These are phyloP conservation scores for Metschnikowia drakensbergensis DNA, from an alignment of 805 yeast genomes.

Conservation along the genomic window DNA sequence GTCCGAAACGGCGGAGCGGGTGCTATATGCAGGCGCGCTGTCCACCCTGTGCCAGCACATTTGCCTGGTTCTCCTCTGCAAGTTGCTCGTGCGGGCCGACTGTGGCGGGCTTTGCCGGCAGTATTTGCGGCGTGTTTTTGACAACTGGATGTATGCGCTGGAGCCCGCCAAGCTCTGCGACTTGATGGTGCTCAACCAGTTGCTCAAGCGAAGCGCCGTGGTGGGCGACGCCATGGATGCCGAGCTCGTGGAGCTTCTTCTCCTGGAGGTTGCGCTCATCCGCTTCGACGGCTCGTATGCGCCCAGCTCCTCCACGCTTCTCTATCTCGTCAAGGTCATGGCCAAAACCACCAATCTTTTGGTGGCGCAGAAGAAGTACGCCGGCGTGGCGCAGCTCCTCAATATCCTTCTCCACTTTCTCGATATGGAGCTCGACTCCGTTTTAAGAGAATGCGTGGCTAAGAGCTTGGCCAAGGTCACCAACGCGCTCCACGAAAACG, in stretches of 20 bases:
- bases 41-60: conserved; percentile 57
- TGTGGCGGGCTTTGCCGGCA: conserved; percentile 20
- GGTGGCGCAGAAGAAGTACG: conserved; percentile 27
- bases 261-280: conserved; percentile 7
- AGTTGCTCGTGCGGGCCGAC: conserved; percentile 53
- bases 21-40: conserved; percentile 24
- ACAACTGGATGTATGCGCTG: conserved; percentile 18
- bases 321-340: conserved; percentile 32
- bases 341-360: conserved; percentile 25
- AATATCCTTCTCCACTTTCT: conserved; percentile 34
- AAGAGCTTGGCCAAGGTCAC: conserved; percentile 57
- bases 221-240: conserved; percentile 8
- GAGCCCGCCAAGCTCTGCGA: conserved; percentile 30
- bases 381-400: conserved; percentile 45
- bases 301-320: conserved; percentile 18
- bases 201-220: conserved; percentile 23
- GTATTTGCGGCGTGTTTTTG: conserved; percentile 13
- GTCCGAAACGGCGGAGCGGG: conserved; percentile 29
- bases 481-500: conserved; percentile 28
- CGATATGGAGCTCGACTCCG: conserved; percentile 46
- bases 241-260: conserved; percentile 4
- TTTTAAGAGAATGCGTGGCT: conserved; percentile 61
- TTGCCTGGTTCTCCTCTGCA: conserved; percentile 48
- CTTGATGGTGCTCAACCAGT: conserved; percentile 38
- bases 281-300: neutral